Base-by-base conservation (phyloP, 495 filamentous ascomycete species). In the Hypoxylon cercidicola region DNA sequence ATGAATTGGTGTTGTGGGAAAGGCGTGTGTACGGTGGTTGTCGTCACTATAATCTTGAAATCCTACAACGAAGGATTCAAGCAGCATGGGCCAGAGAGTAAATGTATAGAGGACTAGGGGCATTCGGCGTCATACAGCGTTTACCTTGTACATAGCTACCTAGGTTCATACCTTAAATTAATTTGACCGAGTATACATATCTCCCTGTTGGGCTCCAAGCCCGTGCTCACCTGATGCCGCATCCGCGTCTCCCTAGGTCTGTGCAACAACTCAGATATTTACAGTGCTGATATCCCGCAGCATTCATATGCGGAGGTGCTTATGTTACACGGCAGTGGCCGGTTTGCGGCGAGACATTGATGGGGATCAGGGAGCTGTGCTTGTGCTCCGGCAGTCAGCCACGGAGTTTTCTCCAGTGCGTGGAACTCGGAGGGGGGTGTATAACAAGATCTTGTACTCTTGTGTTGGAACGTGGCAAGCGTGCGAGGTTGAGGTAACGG, bases 131-230 rank as follows among this genome's bases (percentile, higher is more conserved):
- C 39, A 20, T 56, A 52, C n/a, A 55, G 46, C 55, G 35, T 46
- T 53, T 57, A 52, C 54, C 39, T 44, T 67, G 64, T 59, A 67
- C 53, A 62, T 67, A 55, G 28, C 49, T 61, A 37, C 13, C 16
- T 48, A 55, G 58, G 58, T 54, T 59, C 45, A 25, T 39, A 25
- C 37, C 51, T 40, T 25, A 43, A 47, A 39, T 60, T 66, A 66
- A 66, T 66, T 46, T 28, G 35, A 61, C 56, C 19, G 43, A 60
- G 35, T 46, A 60, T 54, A 56, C 50, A 35, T 34, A 41, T 9
- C 13, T 35, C 20, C 10, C 10, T 12, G 4, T 6, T 11, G 5
- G 30, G 30, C 7, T 32, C 30, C 30, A 23, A 13, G 46, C 30
- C 32, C 28, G 16, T 19, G 40, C 41, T 21, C 41, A 5, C 44